These are phyloP conservation scores for Haplosporangium sp. DNA, from an alignment of 371 early-diverging fungal species.

Conservation along the genomic window DNA sequence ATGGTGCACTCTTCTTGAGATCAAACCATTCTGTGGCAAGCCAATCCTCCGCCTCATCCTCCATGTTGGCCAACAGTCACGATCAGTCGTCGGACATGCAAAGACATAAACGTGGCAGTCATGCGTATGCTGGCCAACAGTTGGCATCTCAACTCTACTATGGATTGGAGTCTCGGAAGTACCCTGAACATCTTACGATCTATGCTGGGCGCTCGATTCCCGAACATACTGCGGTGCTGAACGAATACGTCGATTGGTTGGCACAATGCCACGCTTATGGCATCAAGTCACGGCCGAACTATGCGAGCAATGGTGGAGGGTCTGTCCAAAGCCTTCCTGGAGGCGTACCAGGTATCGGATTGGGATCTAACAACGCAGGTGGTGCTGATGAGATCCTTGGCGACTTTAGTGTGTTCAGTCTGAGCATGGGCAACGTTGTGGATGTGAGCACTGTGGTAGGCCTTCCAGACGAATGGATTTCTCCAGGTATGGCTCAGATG, in stretches of 20 bases:
- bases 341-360: slow-evolving; percentile 45
- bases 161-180: slow-evolving; percentile 24
- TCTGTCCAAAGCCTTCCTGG: slow-evolving; percentile 23
- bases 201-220: slow-evolving; percentile 45
- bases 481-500: slow-evolving; percentile 53
- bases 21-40: slow-evolving; percentile 31
- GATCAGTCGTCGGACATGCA: slow-evolving; percentile 8
- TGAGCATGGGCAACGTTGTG: slow-evolving; percentile 39
- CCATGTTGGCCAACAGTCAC: slow-evolving; percentile 15
- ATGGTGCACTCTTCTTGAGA: slow-evolving; percentile 1
- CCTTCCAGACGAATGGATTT: slow-evolving; percentile 51
- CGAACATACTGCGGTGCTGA: slow-evolving; percentile 39
- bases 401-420: slow-evolving; percentile 43
- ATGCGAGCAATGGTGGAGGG: slow-evolving; percentile 17
- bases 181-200: slow-evolving; percentile 38
- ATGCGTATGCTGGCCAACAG: slow-evolving; percentile 5
- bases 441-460: slow-evolving; percentile 30
- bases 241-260: slow-evolving; percentile 54
- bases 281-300: slow-evolving; percentile 26
- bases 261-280: slow-evolving; percentile 48
- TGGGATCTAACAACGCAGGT: slow-evolving; percentile 13
- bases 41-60: slow-evolving; percentile 29
- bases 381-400: slow-evolving; percentile 14
- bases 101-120: slow-evolving; percentile 2
- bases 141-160: slow-evolving; percentile 18